Evolutionary conservation across 139 green algal genomes (phyloP), one percentile per base, ranked within the genome.

Genomic region (Tetraselmis striata): DNA sequence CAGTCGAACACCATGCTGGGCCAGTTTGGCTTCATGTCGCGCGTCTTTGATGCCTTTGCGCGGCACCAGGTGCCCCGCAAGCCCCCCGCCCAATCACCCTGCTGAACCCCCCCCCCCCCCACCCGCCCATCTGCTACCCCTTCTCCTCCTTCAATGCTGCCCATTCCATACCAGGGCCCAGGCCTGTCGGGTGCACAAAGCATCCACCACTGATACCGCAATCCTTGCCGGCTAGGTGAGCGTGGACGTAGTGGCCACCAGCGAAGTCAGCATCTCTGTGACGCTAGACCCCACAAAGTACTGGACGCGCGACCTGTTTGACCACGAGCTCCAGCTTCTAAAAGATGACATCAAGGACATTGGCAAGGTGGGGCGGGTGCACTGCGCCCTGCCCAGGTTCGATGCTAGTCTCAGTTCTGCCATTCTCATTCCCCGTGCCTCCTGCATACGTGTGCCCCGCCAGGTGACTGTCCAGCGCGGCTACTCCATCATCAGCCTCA

Each of bases 201-300:
- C 2, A 24, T 30, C 26, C 26, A 76, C 59, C 26, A 76, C 26
- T 26, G 26, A 26, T 26, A 76, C 59, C 25, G 25, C 24, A 24
- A 80, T n/a, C 23, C 59, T 76, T 23, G 23, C 59, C 24, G 24
- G 23, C 59, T 27, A 76, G 59, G 45, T 67, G 45, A 67, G 45
- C 2, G 96, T 99, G 28, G 97, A 99, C 83, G 94, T 98, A 28
- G 96, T 99, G 32, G 96, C 96, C 29, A 98, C 96, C 1, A 92
- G 81, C n/a, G 96, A 99, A 86, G 91, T 98, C 30, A 86, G 30
- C 28, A 32, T 28, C 23, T 28, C 28, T 27, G 28, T 83, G 31
- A 76, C 24, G 59, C 29, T 59, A 1, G 29, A 27, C 22, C 27
- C 75, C 31, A 32, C 5, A 59, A 88, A 84, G 27, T 81, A 92